These are phyloP conservation scores for Penicillium palitans DNA, from an alignment of 2,329 filamentous ascomycete genomes.

Conservation along the genomic window DNA sequence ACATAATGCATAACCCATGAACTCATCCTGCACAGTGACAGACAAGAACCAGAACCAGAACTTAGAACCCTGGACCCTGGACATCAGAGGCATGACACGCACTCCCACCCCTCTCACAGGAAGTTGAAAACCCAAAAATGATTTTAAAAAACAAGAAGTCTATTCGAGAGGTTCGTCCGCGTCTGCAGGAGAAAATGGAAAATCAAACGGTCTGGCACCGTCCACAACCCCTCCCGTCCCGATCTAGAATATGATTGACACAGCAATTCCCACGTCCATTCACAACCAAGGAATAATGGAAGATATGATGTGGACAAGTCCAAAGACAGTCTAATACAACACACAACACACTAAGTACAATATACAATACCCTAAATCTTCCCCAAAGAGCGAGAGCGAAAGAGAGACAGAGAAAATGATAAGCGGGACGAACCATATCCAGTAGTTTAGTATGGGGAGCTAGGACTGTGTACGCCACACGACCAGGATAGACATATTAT, in stretches of 20 bases:
- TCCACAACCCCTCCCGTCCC: background rate
- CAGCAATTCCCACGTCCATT: background rate
- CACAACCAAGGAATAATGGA: background rate
- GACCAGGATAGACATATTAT: no score
- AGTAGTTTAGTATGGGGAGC: background rate
- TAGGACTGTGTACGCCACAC: background rate
- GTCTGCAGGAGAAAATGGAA: constrained; percentile 1
- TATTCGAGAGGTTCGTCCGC: constrained; percentile 22
- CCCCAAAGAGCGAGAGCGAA: background rate
- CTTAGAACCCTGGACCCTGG: background rate
- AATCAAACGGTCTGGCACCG: constrained; percentile 14
- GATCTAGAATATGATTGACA: background rate
- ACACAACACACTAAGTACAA: background rate
- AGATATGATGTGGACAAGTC: background rate
- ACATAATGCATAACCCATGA: background rate
- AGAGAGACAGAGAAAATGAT: background rate
- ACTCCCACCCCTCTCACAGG: background rate
- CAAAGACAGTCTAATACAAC: background rate
- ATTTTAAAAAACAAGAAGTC: constrained; percentile 1
- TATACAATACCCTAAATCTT: background rate
- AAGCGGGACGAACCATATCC: background rate
- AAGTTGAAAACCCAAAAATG: background rate
- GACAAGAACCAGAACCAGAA: background rate
- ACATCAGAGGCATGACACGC: background rate
- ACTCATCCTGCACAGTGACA: background rate